phyloP scores from a whole-genome alignment of 2,329 filamentous ascomycete species.

The Thielaviopsis musarum region DNA sequence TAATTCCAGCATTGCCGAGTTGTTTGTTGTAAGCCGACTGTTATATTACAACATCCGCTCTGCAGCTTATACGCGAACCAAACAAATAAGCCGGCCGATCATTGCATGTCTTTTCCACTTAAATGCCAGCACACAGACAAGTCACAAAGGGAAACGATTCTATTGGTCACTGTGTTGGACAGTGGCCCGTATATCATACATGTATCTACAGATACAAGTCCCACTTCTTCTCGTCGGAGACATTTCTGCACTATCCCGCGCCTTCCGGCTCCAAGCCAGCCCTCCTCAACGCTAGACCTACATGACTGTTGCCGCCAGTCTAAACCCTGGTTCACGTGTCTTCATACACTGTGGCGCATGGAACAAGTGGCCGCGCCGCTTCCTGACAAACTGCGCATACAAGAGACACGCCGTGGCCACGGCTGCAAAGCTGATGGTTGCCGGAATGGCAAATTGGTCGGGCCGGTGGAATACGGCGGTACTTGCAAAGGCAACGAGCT shows the following conservation, averaged over 20 bases:
- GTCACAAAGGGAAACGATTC: background rate
- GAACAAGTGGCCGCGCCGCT: constrained; percentile 20
- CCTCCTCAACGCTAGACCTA: background rate
- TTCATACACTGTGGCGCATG: constrained; percentile 15
- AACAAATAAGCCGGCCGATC: background rate
- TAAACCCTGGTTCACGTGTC: background rate
- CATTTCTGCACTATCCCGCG: background rate
- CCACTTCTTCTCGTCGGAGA: too few relatives aligned
- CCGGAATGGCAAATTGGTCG: constrained; percentile 46
- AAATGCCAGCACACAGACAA: background rate
- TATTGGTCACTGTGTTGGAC: background rate
- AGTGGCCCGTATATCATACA: too few relatives aligned
- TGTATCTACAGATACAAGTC: too few relatives aligned
- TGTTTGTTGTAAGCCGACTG: background rate
- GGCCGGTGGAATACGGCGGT: constrained; percentile 50
- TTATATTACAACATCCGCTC: background rate
- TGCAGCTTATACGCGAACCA: background rate
- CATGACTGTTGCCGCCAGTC: background rate
- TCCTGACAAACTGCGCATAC: constrained; percentile 19
- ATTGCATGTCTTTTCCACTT: background rate
- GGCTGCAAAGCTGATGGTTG: constrained; percentile 38
- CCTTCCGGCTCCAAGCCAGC: background rate
- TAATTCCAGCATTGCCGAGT: too few relatives aligned
- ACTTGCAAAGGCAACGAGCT: constrained; percentile 46
- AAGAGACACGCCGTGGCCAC: constrained; percentile 21